A percentile compares a stretch with the other conserved stretches of the same genome.
Conservation (phyloP, 2,329 filamentous ascomycete genomes). For the Clonostachys byssicola region DNA sequence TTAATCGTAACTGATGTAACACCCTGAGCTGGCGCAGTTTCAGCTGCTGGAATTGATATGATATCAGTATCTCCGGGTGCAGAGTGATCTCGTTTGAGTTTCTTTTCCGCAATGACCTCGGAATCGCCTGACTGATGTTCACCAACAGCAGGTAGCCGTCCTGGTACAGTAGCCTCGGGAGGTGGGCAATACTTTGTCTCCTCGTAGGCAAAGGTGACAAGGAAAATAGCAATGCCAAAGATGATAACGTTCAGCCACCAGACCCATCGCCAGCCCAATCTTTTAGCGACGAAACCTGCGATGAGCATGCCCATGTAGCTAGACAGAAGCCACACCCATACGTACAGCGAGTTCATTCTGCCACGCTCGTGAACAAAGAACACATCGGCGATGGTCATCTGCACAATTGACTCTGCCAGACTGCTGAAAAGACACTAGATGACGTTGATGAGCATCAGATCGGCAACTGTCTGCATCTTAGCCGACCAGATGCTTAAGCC, state of each 20-base stretch:
- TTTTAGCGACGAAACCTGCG: slow-evolving; percentile 25
- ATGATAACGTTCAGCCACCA: slow-evolving; percentile 41
- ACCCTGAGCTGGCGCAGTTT: too few species aligned
- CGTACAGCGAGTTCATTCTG: slow-evolving; percentile 40
- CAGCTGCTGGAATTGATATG: too few species aligned
- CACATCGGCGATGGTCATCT: slow-evolving; percentile 41
- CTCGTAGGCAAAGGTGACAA: slow-evolving; percentile 33
- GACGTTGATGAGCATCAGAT: background rate
- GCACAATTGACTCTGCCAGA: slow-evolving; percentile 34
- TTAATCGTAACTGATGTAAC: slow-evolving; percentile 5
- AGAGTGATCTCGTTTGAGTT: too few species aligned
- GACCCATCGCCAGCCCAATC: slow-evolving; percentile 41
- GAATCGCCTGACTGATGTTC: too few species aligned
- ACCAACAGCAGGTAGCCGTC: too few species aligned
- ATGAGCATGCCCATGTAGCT: slow-evolving; percentile 29
- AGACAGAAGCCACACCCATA: slow-evolving; percentile 17
- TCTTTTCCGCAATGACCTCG: too few species aligned
- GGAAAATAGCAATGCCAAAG: slow-evolving; percentile 25
- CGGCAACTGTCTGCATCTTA: too few species aligned
- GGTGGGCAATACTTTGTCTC: slow-evolving; percentile 27
- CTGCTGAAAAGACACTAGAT: slow-evolving; percentile 10
- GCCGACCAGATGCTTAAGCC: too few species aligned
- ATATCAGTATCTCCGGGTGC: too few species aligned
- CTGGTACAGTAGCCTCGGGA: too few species aligned
- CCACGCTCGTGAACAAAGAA: slow-evolving; percentile 43